Evolutionary conservation across 805 yeast species (phyloP), one percentile per base, ranked within the genome.

Genomic region (Candida ortonii): DNA sequence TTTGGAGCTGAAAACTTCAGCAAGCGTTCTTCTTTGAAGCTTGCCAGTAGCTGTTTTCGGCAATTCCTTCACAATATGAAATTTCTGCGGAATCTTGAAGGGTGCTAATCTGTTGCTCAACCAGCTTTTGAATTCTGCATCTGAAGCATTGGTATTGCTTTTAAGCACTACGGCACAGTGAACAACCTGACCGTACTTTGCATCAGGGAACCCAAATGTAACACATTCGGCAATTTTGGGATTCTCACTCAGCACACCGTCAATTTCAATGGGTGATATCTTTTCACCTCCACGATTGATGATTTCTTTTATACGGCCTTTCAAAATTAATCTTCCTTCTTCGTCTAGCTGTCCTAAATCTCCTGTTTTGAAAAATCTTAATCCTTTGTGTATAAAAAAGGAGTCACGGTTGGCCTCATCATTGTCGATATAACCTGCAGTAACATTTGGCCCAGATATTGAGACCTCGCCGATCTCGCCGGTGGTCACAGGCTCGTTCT

Each of bases 11-110:
- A 73, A 70, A n/a, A 73, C 68, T 38, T 61, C 59, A 5, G 81
- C 82, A 47, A 80, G 74, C 43, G 67, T 69, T 44, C 84, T 64
- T 52, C 89, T 68, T 61, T 82, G 87, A 36, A 82, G 76, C 65
- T 81, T 81, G 16, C 88, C 89, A 1, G 89, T 81, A 6, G 89
- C 82, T 3, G 86, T 79, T 66, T 81, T 81, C 44, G 88, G 88
- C 57, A 81, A 65, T 16, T 65, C 63, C 11, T 78, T 72, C 7
- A 80, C 76, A 50, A 81, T 72, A 53, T 65, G 77, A 28, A 78
- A 64, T 57, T 65, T 69, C 12, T 55, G 61, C 1, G 89, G 88
- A 9, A 81, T 64, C 59, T 81, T 81, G 62, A 77, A 80, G 29
- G 64, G 53, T 18, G 84, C 65, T 3, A 80, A 60, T 46, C 67